Conservation (phyloP, 2,329 filamentous ascomycete species). For the Aspergillus japonicus region DNA sequence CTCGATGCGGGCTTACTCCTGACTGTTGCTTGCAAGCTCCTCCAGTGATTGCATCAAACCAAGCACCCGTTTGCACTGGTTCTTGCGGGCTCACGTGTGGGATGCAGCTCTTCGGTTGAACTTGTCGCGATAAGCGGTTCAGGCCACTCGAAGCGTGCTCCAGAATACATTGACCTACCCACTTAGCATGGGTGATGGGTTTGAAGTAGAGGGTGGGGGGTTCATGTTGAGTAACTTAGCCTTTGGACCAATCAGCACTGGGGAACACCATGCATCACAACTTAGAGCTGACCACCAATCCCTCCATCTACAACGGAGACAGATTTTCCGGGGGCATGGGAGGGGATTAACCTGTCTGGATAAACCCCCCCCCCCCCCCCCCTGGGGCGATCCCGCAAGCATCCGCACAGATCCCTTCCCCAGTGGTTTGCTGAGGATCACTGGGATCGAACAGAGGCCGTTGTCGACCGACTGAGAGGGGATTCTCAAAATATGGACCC, state of each 20-base stretch:
- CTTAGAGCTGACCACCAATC: neutral
- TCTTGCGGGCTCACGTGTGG: conserved; percentile 15
- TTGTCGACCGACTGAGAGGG: conserved; percentile 17
- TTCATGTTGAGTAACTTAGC: conserved; percentile 5
- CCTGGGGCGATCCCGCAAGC: conserved; percentile 16
- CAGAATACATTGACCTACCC: neutral
- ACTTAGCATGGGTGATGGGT: neutral
- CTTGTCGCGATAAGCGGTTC: neutral
- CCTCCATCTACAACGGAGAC: neutral
- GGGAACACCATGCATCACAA: neutral
- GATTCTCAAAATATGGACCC: conserved; percentile 27
- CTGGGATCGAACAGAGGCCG: conserved; percentile 27
- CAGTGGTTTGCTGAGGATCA: conserved; percentile 12
- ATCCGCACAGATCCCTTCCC: conserved; percentile 18
- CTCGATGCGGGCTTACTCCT: neutral
- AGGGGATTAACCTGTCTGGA: neutral
- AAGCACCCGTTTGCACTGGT: neutral
- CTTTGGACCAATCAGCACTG: conserved; percentile 16
- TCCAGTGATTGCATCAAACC: neutral
- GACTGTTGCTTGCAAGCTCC: neutral
- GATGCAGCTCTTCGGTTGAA: conserved; percentile 1
- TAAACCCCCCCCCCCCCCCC: neutral
- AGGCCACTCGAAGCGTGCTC: neutral
- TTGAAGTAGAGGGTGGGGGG: neutral
- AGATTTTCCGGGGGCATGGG: neutral